Percentiles rank a stretch among this genome's conserved stretches.
phyloP scores from a whole-genome alignment of 2,329 filamentous ascomycete species.

The Cercospora nicotianae region DNA sequence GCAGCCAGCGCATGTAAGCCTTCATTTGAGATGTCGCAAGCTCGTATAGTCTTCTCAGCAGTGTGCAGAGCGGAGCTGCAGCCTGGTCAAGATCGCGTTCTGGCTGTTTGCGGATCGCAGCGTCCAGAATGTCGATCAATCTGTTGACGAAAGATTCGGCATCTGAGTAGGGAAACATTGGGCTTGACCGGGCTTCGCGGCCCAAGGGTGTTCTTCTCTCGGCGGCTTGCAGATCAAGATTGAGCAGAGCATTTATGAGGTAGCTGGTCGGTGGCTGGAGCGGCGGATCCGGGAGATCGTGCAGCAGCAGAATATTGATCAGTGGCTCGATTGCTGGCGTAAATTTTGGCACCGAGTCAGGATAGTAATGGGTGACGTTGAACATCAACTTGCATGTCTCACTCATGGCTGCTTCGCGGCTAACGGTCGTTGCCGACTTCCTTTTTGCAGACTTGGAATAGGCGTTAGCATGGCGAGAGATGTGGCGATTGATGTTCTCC shows the following conservation, averaged over 20 bases:
- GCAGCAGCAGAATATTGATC: conserved; percentile 65
- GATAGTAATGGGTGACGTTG: conserved; percentile 77
- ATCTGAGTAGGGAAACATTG: conserved; percentile 66
- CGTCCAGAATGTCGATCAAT: conserved; percentile 69
- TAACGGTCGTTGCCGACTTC: conserved; percentile 45
- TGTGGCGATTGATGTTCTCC: conserved; percentile 65
- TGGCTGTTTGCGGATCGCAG: conserved; percentile 62
- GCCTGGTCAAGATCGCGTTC: conserved; percentile 71
- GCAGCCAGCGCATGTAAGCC: conserved; percentile 60
- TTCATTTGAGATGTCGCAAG: conserved; percentile 67
- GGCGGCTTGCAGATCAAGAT: conserved; percentile 63
- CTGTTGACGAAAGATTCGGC: conserved; percentile 61
- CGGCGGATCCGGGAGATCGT: conserved; percentile 62
- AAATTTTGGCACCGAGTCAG: conserved; percentile 62
- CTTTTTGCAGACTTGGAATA: conserved; percentile 47
- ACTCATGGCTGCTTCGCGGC: conserved; percentile 75
- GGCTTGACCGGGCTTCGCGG: conserved; percentile 40
- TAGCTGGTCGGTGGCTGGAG: conserved; percentile 70
- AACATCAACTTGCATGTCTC: conserved; percentile 88
- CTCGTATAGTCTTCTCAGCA: conserved; percentile 71
- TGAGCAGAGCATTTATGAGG: conserved; percentile 77
- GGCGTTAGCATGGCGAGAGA: conserved; percentile 61
- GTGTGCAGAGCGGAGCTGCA: conserved; percentile 57
- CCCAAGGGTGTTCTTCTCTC: conserved; percentile 28
- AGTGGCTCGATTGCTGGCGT: conserved; percentile 68